Percentiles rank a stretch among this genome's conserved stretches.
phyloP scores from a whole-genome alignment of 495 filamentous ascomycete genomes.

The Tuber umbilicatum region DNA sequence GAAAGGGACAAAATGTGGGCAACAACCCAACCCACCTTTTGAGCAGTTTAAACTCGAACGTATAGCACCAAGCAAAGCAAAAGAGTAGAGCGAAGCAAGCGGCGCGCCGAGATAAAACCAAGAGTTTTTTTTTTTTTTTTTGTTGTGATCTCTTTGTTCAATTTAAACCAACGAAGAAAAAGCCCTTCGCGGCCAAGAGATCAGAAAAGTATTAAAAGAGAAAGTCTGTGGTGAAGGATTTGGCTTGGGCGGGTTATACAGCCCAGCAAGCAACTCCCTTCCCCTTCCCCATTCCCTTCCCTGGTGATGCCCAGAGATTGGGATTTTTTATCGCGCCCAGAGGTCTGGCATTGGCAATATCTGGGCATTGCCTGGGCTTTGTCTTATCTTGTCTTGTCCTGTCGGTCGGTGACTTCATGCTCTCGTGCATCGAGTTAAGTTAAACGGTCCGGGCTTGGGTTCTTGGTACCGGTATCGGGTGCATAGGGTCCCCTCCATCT shows the following conservation, averaged over 20 bases:
- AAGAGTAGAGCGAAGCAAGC: background rate
- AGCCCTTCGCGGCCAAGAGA: background rate
- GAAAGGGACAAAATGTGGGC: background rate
- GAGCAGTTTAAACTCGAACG: background rate
- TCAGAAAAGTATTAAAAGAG: background rate
- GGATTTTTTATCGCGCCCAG: background rate
- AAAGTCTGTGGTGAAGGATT: background rate
- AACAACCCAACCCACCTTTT: background rate
- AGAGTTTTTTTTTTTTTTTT: background rate
- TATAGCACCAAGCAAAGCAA: background rate
- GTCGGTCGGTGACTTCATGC: background rate
- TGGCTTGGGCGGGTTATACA: background rate
- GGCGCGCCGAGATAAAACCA: slow-evolving; percentile 3
- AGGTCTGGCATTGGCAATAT: slow-evolving; percentile 2
- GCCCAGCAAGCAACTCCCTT: background rate
- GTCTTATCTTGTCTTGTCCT: background rate
- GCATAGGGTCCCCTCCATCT: background rate
- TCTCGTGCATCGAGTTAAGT: background rate
- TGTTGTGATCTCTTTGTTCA: background rate
- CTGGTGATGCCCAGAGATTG: background rate
- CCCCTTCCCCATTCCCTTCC: background rate
- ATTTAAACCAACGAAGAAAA: background rate
- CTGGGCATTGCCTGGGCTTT: slow-evolving; percentile 22
- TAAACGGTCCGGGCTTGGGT: background rate
- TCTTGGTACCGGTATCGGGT: background rate